Evolutionary conservation across 73 alveolate species (phyloP).

Genomic region (Vitrella brassicaformis): DNA sequence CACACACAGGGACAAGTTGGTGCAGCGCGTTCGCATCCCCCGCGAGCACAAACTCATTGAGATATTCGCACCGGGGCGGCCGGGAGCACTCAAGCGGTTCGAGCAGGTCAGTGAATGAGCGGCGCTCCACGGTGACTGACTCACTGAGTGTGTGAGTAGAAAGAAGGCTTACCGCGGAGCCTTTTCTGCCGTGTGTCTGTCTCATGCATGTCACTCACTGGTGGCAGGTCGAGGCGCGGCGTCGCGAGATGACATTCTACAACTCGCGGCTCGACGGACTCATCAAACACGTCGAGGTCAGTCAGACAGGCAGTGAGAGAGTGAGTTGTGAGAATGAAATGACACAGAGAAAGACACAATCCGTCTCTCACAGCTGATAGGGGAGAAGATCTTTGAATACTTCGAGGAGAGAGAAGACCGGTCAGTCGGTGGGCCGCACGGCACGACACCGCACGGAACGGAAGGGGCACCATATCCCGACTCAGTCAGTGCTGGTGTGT

Average conservation of each 20-base stretch:
- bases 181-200: not conserved
- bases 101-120: not conserved
- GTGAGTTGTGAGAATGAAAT: no score
- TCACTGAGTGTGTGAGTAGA: not conserved
- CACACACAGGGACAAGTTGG: conserved; percentile 23
- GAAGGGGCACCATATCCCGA: no score
- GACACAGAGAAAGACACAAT: no score
- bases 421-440: no score
- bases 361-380: not conserved
- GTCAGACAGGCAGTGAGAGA: no score
- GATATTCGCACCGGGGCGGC: conserved; percentile 24
- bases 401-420: conserved; percentile 27
- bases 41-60: conserved; percentile 16
- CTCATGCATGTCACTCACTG: not conserved
- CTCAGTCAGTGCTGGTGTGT: no score
- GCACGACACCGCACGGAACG: no score
- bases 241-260: conserved; percentile 34
- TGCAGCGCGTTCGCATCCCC: conserved; percentile 26
- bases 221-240: conserved; percentile 11
- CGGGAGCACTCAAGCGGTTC: conserved; percentile 29
- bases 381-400: conserved; percentile 21
- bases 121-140: not conserved
- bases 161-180: not conserved
- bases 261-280: conserved; percentile 29
- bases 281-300: conserved; percentile 16